These are phyloP conservation scores for Umbellularia californica DNA, from an alignment of 164 flowering plant species.

Conservation along the genomic window DNA sequence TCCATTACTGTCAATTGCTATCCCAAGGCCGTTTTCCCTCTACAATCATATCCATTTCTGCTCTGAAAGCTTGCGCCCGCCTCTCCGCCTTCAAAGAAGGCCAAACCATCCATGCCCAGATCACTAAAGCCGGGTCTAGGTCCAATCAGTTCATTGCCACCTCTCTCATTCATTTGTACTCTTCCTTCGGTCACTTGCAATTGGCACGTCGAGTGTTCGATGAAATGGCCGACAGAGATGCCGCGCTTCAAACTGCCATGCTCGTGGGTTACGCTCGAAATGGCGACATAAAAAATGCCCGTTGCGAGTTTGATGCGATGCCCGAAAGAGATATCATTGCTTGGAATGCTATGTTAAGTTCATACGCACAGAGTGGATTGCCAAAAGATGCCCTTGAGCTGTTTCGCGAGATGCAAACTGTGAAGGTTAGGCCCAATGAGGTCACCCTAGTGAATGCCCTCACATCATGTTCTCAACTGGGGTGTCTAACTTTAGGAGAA, in stretches of 20 bases:
- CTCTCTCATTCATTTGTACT: conserved; percentile 11
- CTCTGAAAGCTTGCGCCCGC: conserved; percentile 8
- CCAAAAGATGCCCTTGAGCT: conserved; percentile 10
- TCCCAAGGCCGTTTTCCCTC: conserved; percentile 5
- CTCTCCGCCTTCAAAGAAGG: conserved; percentile 7
- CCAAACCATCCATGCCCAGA: conserved; percentile 14
- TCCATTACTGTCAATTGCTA: conserved; percentile 3
- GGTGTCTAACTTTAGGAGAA: conserved; percentile 13
- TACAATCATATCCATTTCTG: background rate
- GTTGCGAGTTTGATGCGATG: conserved; percentile 10
- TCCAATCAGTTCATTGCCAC: conserved; percentile 5
- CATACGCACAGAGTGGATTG: conserved; percentile 9
- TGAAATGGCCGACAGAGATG: conserved; percentile 12
- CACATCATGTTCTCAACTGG: conserved; percentile 15
- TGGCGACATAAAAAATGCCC: conserved; percentile 6
- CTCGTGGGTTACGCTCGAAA: conserved; percentile 5
- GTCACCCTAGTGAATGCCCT: conserved; percentile 14
- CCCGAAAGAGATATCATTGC: conserved; percentile 8
- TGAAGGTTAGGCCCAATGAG: conserved; percentile 5
- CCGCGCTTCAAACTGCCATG: conserved; percentile 8
- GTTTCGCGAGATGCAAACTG: conserved; percentile 14
- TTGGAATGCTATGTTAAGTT: conserved; percentile 21
- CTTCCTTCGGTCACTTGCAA: conserved; percentile 1
- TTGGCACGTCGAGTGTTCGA: conserved; percentile 9
- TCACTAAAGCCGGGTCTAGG: conserved; percentile 2